These are phyloP conservation scores for Flaveria robusta DNA, from an alignment of 129 eudicot genomes.

Conservation along the genomic window DNA sequence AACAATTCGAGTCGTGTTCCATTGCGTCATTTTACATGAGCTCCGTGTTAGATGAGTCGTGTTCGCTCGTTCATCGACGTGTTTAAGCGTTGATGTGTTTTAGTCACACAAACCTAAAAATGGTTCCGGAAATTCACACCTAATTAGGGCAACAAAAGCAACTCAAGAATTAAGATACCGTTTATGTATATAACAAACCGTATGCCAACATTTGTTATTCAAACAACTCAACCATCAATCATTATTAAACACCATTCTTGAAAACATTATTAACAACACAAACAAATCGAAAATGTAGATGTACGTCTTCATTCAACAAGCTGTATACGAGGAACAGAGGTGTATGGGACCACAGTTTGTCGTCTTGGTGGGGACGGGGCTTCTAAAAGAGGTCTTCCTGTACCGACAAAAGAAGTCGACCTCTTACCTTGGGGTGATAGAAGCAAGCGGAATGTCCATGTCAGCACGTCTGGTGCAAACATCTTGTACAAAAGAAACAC, in stretches of 20 bases:
- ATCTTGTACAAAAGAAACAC: conserved; percentile 77
- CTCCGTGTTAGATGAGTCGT: too few species aligned
- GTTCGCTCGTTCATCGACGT: too few species aligned
- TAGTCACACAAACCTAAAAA: too few species aligned
- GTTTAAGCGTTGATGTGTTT: too few species aligned
- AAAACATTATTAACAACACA: conserved; percentile 30
- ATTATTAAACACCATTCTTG: conserved; percentile 19
- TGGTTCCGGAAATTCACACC: too few species aligned
- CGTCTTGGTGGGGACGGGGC: conserved; percentile 46
- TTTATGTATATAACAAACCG: background rate
- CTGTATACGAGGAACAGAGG: conserved; percentile 32
- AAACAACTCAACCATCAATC: conserved; percentile 23
- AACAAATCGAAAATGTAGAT: conserved; percentile 17
- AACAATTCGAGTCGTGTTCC: too few species aligned
- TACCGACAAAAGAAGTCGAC: conserved; percentile 63
- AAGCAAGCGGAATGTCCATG: conserved; percentile 78
- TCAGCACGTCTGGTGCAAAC: conserved; percentile 75
- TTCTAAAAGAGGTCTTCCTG: conserved; percentile 68
- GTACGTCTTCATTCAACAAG: conserved; percentile 20
- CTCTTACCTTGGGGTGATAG: conserved; percentile 46
- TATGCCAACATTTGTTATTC: background rate
- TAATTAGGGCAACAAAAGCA: background rate
- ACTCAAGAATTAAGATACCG: background rate
- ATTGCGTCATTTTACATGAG: too few species aligned
- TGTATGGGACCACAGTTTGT: conserved; percentile 9